Conservation (phyloP, 2,329 filamentous ascomycete species). For the Didymella sp. region DNA sequence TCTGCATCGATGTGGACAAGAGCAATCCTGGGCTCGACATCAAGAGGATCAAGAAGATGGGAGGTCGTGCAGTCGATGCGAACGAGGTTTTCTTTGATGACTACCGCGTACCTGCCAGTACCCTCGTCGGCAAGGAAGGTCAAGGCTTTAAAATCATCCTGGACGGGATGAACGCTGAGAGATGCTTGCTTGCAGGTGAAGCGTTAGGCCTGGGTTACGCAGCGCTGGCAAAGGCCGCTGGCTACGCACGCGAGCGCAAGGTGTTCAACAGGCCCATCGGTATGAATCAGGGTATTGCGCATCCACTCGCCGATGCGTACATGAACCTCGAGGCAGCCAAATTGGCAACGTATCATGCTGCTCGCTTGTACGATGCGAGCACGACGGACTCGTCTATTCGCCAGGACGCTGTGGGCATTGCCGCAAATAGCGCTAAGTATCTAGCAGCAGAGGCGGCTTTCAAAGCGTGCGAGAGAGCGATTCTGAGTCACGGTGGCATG, state of each 20-base stretch:
- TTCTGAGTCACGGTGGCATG: conserved; percentile 67
- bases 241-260: conserved; percentile 58
- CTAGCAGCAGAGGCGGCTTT: conserved; percentile 68
- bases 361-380: conserved; percentile 63
- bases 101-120: conserved; percentile 69
- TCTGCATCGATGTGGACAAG: conserved; percentile 78
- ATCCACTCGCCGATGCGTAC: conserved; percentile 65
- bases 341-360: conserved; percentile 66
- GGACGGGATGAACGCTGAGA: conserved; percentile 59
- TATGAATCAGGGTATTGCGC: conserved; percentile 66
- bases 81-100: conserved; percentile 90
- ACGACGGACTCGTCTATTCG: conserved; percentile 25
- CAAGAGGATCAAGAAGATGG: conserved; percentile 83
- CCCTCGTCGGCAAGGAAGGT: conserved; percentile 74
- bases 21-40: conserved; percentile 67
- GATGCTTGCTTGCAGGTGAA: conserved; percentile 69
- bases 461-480: conserved; percentile 63
- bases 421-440: conserved; percentile 65
- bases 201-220: conserved; percentile 81
- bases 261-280: conserved; percentile 67
- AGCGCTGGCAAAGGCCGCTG: conserved; percentile 53
- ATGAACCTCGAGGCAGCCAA: conserved; percentile 69
- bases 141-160: conserved; percentile 75
- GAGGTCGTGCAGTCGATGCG: conserved; percentile 79
- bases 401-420: conserved; percentile 58